Evolutionary conservation across 805 yeast genomes (phyloP).

Genomic region (Yamadazyma olivae): DNA sequence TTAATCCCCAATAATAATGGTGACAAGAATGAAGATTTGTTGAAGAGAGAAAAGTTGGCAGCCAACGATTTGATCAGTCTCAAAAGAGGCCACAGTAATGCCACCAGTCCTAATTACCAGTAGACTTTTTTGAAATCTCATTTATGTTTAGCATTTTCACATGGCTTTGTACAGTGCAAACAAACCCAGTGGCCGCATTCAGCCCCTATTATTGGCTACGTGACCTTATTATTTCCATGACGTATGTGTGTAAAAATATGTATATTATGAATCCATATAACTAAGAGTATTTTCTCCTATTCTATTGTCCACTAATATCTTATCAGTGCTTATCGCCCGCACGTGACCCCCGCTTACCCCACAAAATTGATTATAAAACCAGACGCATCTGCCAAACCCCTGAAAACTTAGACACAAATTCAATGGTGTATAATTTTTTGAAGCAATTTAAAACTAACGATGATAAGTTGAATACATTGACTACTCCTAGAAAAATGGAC

Average conservation of each 20-base stretch:
- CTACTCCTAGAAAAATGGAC: too few relatives aligned
- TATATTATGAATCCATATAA: too few relatives aligned
- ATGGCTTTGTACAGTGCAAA: not conserved
- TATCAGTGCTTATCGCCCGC: not conserved
- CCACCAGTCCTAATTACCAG: not conserved
- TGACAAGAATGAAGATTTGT: conserved; percentile 17
- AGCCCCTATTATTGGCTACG: too few relatives aligned
- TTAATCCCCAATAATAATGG: not conserved
- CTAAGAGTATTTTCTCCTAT: too few relatives aligned
- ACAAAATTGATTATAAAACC: conserved; percentile 1
- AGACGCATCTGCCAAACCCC: not conserved
- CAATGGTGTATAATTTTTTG: conserved; percentile 12
- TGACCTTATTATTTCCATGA: too few relatives aligned
- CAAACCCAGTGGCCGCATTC: too few relatives aligned
- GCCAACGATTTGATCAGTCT: conserved; percentile 26
- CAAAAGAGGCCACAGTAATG: conserved; percentile 13
- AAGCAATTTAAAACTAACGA: conserved; percentile 7
- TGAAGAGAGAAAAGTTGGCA: conserved; percentile 28
- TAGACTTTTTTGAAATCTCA: not conserved
- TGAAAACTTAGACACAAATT: not conserved
- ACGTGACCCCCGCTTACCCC: conserved; percentile 1
- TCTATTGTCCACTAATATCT: not conserved
- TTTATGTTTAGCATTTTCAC: not conserved
- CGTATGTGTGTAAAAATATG: too few relatives aligned
- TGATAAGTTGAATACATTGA: not conserved